Conservation (phyloP, 192 early-diverging fungal genomes). For the Podila epigama region DNA sequence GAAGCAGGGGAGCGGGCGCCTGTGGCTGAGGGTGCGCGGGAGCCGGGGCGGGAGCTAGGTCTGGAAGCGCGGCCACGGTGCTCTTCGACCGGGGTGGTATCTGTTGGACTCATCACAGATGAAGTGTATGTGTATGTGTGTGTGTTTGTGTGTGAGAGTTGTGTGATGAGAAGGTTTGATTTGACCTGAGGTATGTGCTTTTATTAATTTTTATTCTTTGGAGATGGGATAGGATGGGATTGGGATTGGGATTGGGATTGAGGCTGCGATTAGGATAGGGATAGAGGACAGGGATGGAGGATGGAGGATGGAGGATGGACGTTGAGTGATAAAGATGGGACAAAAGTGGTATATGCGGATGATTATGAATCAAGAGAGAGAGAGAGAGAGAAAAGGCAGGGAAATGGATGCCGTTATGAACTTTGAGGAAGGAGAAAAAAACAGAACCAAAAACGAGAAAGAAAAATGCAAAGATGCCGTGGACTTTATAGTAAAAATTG, state of each 20-base stretch:
- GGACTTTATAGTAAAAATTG: not conserved
- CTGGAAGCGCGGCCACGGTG: not conserved
- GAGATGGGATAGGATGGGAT: too few species aligned
- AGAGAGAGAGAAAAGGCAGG: not conserved
- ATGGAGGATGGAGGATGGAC: not conserved
- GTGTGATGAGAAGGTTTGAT: too few species aligned
- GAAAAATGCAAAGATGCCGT: not conserved
- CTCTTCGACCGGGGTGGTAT: slow-evolving; percentile 12
- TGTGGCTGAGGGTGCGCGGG: slow-evolving; percentile 2
- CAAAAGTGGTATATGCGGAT: not conserved
- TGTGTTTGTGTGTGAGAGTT: not conserved
- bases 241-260: too few species aligned
- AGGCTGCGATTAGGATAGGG: too few species aligned
- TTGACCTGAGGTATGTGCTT: too few species aligned
- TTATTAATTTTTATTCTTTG: too few species aligned
- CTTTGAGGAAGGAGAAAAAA: not conserved
- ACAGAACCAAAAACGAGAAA: not conserved
- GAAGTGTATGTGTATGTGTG: not conserved
- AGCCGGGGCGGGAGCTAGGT: slow-evolving; percentile 10
- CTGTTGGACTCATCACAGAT: slow-evolving; percentile 7
- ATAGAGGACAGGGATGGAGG: too few species aligned
- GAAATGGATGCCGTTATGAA: too few species aligned
- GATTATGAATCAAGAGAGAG: not conserved
- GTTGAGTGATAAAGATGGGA: not conserved
- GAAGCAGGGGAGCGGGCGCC: slow-evolving; percentile 20